Evolutionary conservation across 495 filamentous ascomycete genomes (phyloP), one percentile per base, ranked within the genome.

Genomic region (Rhypophila decipiens): DNA sequence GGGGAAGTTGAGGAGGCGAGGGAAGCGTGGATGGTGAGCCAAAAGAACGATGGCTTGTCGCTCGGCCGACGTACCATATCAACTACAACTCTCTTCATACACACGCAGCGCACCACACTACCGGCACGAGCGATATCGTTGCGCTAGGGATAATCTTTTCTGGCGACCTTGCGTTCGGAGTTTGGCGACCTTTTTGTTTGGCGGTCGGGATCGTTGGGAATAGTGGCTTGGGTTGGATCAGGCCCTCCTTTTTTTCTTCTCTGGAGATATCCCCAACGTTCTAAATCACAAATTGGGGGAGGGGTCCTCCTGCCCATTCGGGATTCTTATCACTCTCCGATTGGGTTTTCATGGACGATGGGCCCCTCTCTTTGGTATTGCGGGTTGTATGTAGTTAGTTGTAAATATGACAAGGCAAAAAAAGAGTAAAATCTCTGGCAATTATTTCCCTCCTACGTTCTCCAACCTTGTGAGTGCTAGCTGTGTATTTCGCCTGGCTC

Each of bases 361-460:
- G n/a, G n/a, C n/a, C 22, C 13, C 11, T 22, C 18, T 17, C 19
- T 15, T 21, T 35, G 18, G 22, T 21, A 27, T 12, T 37, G 42
- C 47, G 42, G 42, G 27, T 27, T n/a, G n/a, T n/a, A 48, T 39
- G 34, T 60, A 59, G 50, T 42, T 55, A 56, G 48, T 49, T 61
- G 31, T 44, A 50, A 56, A 55, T 46, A 57, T n/a, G n/a, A n/a
- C n/a, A n/a, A 51, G 20, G 46, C 53, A 50, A 49, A 55, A 61
- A 61, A 58, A 46, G 41, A 61, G 47, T 40, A 52, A 53, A 58
- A 49, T 55, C 49, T 57, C 57, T 57, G 57, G 42, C 44, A 51
- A 4, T 20, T n/a, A 23, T 44, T 2, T 39, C 5, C 12, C 42
- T 15, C 2, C 12, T 29, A 46, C 44, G 19, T 31, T 15, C 15